A percentile compares a stretch with the other conserved stretches of the same genome.
These are phyloP conservation scores for Daldinia loculata DNA, from an alignment of 495 filamentous ascomycete species.

Conservation along the genomic window DNA sequence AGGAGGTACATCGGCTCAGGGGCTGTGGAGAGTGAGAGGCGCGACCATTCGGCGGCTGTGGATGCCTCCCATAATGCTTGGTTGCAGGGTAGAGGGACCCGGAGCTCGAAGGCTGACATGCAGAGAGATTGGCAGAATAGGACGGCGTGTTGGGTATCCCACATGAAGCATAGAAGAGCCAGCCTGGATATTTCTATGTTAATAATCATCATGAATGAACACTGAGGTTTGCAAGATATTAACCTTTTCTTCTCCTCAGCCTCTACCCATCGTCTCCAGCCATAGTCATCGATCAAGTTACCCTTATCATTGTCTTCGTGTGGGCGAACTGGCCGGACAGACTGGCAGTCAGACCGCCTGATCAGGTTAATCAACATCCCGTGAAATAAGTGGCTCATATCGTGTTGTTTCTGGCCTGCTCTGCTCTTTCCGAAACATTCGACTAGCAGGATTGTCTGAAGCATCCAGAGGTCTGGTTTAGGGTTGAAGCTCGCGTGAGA, in stretches of 20 bases:
- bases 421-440: constrained; percentile 67
- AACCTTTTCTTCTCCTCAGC: constrained; percentile 63
- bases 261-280: constrained; percentile 60
- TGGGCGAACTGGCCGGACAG: constrained; percentile 45
- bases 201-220: background rate
- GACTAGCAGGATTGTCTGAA: constrained; percentile 66
- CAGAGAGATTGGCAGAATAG: constrained; percentile 66
- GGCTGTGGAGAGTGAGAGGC: constrained; percentile 44
- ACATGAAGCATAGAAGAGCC: constrained; percentile 66
- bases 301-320: constrained; percentile 25
- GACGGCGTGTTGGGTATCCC: constrained; percentile 66
- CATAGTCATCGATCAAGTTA: constrained; percentile 43
- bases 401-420: constrained; percentile 64
- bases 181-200: constrained; percentile 44
- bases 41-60: constrained; percentile 57
- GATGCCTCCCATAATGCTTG: constrained; percentile 61
- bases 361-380: constrained; percentile 67
- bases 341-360: constrained; percentile 62
- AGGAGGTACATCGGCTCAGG: constrained; percentile 53
- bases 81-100: constrained; percentile 58
- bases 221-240: background rate
- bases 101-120: constrained; percentile 67
- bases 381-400: constrained; percentile 64
- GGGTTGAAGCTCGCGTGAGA: constrained; percentile 56
- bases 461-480: constrained; percentile 60